Percentiles rank a stretch among this genome's conserved stretches.
These are phyloP conservation scores for Phytophthora parvispora DNA, from an alignment of 352 stramenopile genomes.

Conservation along the genomic window DNA sequence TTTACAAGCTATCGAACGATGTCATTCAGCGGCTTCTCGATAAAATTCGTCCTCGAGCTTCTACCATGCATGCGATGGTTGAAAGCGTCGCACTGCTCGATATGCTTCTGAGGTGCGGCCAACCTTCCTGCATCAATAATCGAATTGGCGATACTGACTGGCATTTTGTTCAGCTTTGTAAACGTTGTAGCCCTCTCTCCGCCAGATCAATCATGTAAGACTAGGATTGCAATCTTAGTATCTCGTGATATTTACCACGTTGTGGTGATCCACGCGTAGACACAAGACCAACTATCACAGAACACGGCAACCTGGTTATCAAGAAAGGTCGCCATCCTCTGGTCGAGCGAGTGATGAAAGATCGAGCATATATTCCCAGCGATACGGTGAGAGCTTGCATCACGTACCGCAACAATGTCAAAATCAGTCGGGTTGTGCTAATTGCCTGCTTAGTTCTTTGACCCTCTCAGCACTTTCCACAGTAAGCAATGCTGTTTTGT, in stretches of 20 bases:
- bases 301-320: slow-evolving; percentile 81
- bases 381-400: slow-evolving; percentile 58
- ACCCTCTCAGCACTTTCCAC: slow-evolving; percentile 79
- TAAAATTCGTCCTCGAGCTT: slow-evolving; percentile 78
- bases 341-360: slow-evolving; percentile 74
- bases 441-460: slow-evolving; percentile 61
- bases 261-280: slow-evolving; percentile 39
- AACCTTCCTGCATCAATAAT: not conserved
- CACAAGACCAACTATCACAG: slow-evolving; percentile 71
- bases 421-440: not conserved
- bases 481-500: slow-evolving; percentile 48
- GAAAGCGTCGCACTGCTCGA: slow-evolving; percentile 93
- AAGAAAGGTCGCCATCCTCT: slow-evolving; percentile 86
- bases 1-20: slow-evolving; percentile 92
- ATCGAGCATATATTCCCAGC: slow-evolving; percentile 87
- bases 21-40: slow-evolving; percentile 88
- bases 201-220: slow-evolving; percentile 77
- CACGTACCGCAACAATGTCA: not conserved
- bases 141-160: not conserved
- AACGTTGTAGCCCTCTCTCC: slow-evolving; percentile 88
- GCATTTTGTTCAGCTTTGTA: slow-evolving; percentile 69
- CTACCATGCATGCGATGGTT: slow-evolving; percentile 86
- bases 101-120: slow-evolving; percentile 88
- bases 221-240: not conserved
- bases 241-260: not conserved